Conservation (phyloP, 331 rosid species). For the Quercus lobata region DNA sequence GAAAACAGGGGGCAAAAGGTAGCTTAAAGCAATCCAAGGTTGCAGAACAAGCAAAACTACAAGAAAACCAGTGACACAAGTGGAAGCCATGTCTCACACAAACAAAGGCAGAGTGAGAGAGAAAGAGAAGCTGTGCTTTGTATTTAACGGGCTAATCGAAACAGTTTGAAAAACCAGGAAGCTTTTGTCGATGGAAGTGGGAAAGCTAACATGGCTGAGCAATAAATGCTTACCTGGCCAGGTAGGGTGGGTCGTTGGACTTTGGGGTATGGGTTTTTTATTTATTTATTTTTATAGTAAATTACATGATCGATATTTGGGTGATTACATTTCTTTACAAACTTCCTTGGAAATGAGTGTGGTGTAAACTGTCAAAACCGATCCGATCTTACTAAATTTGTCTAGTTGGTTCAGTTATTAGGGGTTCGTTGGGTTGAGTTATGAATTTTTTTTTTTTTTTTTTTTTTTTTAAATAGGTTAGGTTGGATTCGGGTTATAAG, state of each 20-base stretch:
- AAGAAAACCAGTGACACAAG: slow-evolving; percentile 17
- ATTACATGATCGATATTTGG: too few relatives aligned
- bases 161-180: slow-evolving; percentile 9
- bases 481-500: rapidly evolving
- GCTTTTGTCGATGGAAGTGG: background rate
- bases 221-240: background rate
- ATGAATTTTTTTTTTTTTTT: too few relatives aligned
- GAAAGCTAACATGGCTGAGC: slow-evolving; percentile 17
- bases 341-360: too few relatives aligned
- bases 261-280: slow-evolving; percentile 17
- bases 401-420: too few relatives aligned
- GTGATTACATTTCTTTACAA: too few relatives aligned
- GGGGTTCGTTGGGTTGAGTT: too few relatives aligned
- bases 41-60: slow-evolving; percentile 35
- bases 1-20: slow-evolving; percentile 54
- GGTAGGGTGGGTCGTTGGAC: slow-evolving; percentile 24
- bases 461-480: too few relatives aligned
- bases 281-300: too few relatives aligned
- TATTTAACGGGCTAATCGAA: background rate
- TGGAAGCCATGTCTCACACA: slow-evolving; percentile 42
- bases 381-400: too few relatives aligned
- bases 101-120: background rate
- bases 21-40: slow-evolving; percentile 29
- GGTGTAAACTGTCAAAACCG: rapidly evolving
- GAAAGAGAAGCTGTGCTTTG: background rate